phyloP scores from a whole-genome alignment of 257 asterid genomes.

The Ilex asprella region DNA sequence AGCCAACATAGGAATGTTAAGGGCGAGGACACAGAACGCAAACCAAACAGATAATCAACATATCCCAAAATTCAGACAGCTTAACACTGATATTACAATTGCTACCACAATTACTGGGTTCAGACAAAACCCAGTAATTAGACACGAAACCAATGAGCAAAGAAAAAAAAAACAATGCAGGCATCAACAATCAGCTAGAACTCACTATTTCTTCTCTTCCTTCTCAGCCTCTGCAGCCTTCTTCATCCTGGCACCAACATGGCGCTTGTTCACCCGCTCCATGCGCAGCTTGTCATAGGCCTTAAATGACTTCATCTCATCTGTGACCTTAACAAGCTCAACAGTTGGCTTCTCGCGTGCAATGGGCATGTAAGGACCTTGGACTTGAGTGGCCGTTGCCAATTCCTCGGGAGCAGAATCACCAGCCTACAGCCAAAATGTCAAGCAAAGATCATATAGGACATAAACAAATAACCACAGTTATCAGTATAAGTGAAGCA shows the following conservation, averaged over 20 bases:
- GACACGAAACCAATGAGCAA: conserved; percentile 13
- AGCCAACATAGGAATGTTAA: too few relatives aligned
- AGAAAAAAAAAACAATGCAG: conserved; percentile 17
- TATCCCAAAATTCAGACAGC: conserved; percentile 10
- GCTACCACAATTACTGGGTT: too few relatives aligned
- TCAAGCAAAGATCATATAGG: background rate
- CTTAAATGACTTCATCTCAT: conserved; percentile 62
- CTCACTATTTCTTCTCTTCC: conserved; percentile 68
- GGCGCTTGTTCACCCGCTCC: conserved; percentile 61
- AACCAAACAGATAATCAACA: background rate
- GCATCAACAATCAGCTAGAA: conserved; percentile 3
- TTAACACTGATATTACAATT: conserved; percentile 5
- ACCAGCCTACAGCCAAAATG: conserved; percentile 39
- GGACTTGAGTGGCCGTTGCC: conserved; percentile 66
- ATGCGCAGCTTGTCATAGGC: conserved; percentile 72
- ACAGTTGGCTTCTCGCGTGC: conserved; percentile 50
- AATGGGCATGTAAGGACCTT: conserved; percentile 63
- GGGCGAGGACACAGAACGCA: too few relatives aligned
- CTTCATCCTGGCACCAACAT: conserved; percentile 74
- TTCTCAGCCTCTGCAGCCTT: conserved; percentile 91
- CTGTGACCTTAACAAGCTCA: conserved; percentile 65
- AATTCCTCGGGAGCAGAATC: conserved; percentile 72
- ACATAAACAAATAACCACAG: background rate
- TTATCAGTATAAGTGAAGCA: background rate
- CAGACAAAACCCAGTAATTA: conserved; percentile 19